Evolutionary conservation across 2,329 filamentous ascomycete genomes (phyloP).

Genomic region (Ploettnerulaceae sp.): DNA sequence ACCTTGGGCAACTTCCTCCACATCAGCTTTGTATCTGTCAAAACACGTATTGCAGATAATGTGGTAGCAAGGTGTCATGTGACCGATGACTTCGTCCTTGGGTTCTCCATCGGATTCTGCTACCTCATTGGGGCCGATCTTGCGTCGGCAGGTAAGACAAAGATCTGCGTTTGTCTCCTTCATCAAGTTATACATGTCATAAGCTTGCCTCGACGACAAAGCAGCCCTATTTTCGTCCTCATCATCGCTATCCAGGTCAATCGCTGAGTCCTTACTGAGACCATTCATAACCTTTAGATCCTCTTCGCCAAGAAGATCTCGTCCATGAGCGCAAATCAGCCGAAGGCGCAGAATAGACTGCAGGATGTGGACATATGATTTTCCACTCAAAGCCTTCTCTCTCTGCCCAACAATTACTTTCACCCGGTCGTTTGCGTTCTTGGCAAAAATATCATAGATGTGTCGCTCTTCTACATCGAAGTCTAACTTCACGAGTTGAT

Average conservation of each 20-base stretch:
- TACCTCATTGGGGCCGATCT: constrained; percentile 55
- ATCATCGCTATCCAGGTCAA: constrained; percentile 78
- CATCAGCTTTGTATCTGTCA: constrained; percentile 50
- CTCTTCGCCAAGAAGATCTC: constrained; percentile 78
- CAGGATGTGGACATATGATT: constrained; percentile 88
- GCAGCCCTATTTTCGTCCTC: constrained; percentile 46
- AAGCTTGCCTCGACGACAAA: constrained; percentile 67
- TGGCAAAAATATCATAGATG: constrained; percentile 80
- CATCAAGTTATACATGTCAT: constrained; percentile 81
- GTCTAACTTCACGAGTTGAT: constrained; percentile 66
- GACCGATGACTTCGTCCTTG: constrained; percentile 62
- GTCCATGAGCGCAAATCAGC: constrained; percentile 89
- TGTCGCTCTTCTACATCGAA: constrained; percentile 71
- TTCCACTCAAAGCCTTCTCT: constrained; percentile 68
- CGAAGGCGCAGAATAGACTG: constrained; percentile 87
- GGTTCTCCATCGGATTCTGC: constrained; percentile 49
- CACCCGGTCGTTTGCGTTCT: constrained; percentile 75
- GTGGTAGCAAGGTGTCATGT: constrained; percentile 84
- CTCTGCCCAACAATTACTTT: constrained; percentile 63
- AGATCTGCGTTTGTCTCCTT: constrained; percentile 72
- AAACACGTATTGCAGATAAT: constrained; percentile 75
- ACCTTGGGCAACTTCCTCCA: constrained; percentile 40
- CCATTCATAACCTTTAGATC: constrained; percentile 78
- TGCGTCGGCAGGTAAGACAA: constrained; percentile 66
- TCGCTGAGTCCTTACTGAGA: constrained; percentile 76